These are phyloP conservation scores for Colletotrichum tofieldiae DNA, from an alignment of 2,329 filamentous ascomycete genomes.

Conservation along the genomic window DNA sequence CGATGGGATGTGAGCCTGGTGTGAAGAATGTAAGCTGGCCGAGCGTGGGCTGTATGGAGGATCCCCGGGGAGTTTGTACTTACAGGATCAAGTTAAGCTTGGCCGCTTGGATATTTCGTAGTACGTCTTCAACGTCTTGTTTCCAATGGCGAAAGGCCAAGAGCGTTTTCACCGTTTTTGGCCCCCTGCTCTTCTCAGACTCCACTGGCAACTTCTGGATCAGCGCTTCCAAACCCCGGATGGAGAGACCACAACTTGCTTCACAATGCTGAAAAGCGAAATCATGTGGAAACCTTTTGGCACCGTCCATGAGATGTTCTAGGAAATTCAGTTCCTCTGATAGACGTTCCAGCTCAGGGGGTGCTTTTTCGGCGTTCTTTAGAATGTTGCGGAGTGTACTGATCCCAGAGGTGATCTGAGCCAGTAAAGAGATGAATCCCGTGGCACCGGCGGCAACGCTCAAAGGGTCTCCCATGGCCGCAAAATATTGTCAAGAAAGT, in stretches of 20 bases:
- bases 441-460: neutral
- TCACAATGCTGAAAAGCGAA: neutral
- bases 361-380: neutral
- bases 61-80: accelerated
- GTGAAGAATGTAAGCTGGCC: neutral
- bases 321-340: neutral
- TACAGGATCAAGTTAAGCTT: conserved; percentile 22
- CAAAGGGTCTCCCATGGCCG: neutral
- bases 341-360: neutral
- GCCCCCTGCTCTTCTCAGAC: neutral
- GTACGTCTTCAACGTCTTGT: neutral
- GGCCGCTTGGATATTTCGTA: conserved; percentile 1
- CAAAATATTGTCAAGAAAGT: neutral
- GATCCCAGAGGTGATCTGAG: conserved; percentile 2
- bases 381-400: neutral
- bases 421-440: conserved; percentile 8
- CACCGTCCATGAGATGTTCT: neutral
- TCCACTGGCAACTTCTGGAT: neutral
- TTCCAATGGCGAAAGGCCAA: conserved; percentile 4
- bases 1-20: neutral
- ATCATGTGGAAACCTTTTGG: neutral
- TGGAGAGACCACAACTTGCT: conserved; percentile 3
- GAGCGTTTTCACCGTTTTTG: neutral
- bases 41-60: neutral
- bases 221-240: neutral